A percentile compares a stretch with the other conserved stretches of the same genome.
Conservation (phyloP, 179 eudicot genomes). For the Actinidia polygama region DNA sequence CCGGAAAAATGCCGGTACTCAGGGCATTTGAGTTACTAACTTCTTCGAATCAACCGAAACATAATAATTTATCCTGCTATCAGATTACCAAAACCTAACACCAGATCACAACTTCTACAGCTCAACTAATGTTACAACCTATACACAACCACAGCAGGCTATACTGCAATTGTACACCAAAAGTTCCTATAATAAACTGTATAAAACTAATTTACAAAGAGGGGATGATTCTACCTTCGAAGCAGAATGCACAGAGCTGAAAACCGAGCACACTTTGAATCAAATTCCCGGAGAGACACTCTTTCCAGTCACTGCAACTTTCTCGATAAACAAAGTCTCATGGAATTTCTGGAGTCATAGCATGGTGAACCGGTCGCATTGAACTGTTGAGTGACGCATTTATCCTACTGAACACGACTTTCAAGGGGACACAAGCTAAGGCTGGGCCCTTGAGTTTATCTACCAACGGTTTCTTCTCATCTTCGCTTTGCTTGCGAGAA, state of each 20-base stretch:
- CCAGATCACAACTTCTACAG: not conserved
- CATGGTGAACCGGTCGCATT: constrained; percentile 33
- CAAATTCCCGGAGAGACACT: constrained; percentile 29
- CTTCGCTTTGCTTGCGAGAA: constrained; percentile 35
- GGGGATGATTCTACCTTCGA: constrained; percentile 22
- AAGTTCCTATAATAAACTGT: constrained; percentile 12
- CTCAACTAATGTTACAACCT: constrained; percentile 22
- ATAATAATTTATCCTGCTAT: not conserved
- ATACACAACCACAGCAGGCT: constrained; percentile 26
- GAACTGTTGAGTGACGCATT: constrained; percentile 67
- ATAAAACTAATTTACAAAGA: constrained; percentile 14
- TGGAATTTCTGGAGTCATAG: constrained; percentile 5
- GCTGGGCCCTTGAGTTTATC: constrained; percentile 58
- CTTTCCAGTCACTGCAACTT: constrained; percentile 12
- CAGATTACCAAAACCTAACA: not conserved
- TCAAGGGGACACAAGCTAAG: constrained; percentile 77
- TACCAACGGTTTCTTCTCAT: constrained; percentile 38
- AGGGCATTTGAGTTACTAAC: too few relatives aligned
- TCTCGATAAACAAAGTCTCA: not conserved
- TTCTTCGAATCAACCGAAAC: not conserved
- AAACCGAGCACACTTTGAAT: constrained; percentile 20
- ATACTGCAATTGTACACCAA: not conserved
- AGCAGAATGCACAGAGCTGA: constrained; percentile 31
- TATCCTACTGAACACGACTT: constrained; percentile 82
- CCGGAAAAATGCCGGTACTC: too few relatives aligned